Evolutionary conservation across 345 rosid genomes (phyloP), one percentile per base, ranked within the genome.

Genomic region (Hypericum androsaemum): DNA sequence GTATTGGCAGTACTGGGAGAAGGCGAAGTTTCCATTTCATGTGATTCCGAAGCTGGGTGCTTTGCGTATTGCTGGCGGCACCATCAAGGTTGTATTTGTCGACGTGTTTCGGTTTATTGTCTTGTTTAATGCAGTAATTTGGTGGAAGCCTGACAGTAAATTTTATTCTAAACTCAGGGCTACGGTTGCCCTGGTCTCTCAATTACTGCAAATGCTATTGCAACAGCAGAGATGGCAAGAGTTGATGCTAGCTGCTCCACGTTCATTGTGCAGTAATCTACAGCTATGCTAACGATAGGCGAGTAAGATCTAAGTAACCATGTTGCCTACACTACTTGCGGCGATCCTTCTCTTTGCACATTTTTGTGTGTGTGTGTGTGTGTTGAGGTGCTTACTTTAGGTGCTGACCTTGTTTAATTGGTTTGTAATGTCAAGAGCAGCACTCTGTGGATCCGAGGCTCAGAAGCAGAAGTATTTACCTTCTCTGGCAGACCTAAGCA

Each of bases 211-310:
- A 76, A 71, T 70, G 95, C 95, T 53, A 7, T 86, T 63, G 70
- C 84, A 41, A 51, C 12, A 0, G 94, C 97, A 16, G 99, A 88
- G 68, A 35, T 94, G 47, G 86, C 97, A 57, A 76, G 99, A 77
- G 99, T 94, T 61, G 97, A 94, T 83, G 99, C 95, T 10, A 94
- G 99, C 59, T 80, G 87, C 65, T 71, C 81, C 15, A 86, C 99
- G 39, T 94, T 86, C 76, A 53, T 80, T 54, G 67, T 94, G 81
- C 95, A 76, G 77, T 95, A 86, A 66, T 79, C 90, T 58, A 57
- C 88, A 65, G 97, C 77, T 38, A 88, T 94, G 99, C 97, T 94
- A 45, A 88, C 89, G n/a, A 88, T 94, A 44, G 94, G 97, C 88
- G 60, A 69, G 76, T 64, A 50, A 12, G 47, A 60, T 43, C n/a